phyloP scores from a whole-genome alignment of 75 land plant species.

The Picea glauca region DNA sequence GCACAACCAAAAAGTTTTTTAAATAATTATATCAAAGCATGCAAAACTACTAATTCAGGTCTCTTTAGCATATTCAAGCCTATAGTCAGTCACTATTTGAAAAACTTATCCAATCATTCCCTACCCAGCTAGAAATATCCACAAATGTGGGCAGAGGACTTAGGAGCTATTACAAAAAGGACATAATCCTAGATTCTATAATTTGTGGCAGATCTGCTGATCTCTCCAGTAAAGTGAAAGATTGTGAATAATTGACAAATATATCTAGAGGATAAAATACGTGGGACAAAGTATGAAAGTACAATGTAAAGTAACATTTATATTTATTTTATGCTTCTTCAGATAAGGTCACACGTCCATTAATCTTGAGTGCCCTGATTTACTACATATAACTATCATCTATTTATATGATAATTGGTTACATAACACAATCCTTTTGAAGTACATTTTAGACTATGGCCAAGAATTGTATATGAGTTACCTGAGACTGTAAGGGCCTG shows the following conservation, averaged over 20 bases:
- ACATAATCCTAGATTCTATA: too few species aligned
- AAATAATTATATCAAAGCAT: too few species aligned
- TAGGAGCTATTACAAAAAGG: not conserved
- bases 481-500: constrained; percentile 6
- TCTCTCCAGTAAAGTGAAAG: too few species aligned
- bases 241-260: too few species aligned
- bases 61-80: not conserved
- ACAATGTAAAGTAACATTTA: too few species aligned
- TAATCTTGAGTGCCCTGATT: too few species aligned
- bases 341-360: too few species aligned
- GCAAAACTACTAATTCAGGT: not conserved
- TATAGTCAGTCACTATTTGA: not conserved
- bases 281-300: too few species aligned
- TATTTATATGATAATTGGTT: not conserved
- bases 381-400: too few species aligned
- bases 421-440: not conserved
- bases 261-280: too few species aligned
- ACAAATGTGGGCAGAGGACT: not conserved
- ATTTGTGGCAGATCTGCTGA: too few species aligned
- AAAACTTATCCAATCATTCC: not conserved
- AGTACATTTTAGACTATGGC: not conserved
- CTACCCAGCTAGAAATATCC: not conserved
- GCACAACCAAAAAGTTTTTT: not conserved
- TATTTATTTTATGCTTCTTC: too few species aligned
- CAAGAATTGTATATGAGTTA: not conserved